phyloP scores from a whole-genome alignment of 441 rosid species.

The Arabidopsis hybrid region DNA sequence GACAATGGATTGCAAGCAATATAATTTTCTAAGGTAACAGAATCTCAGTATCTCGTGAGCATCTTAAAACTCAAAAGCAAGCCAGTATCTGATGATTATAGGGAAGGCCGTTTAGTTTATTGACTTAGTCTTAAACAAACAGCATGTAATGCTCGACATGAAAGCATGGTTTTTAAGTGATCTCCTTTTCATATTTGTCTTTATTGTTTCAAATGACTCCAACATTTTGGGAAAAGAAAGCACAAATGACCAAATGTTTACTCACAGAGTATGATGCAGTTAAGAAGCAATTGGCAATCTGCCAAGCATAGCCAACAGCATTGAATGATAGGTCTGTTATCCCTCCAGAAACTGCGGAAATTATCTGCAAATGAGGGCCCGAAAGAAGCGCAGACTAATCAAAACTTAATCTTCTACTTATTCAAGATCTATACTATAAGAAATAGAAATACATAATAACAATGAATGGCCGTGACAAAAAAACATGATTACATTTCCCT shows the following conservation, averaged over 20 bases:
- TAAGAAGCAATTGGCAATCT: conserved; percentile 84
- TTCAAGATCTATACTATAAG: not conserved
- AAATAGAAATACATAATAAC: not conserved
- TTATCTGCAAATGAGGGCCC: conserved; percentile 60
- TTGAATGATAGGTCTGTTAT: conserved; percentile 92
- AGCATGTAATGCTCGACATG: not conserved
- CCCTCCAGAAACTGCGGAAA: conserved; percentile 98
- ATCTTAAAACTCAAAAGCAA: conserved; percentile 8
- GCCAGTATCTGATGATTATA: not conserved
- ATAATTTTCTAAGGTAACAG: not conserved
- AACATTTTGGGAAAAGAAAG: too few relatives aligned
- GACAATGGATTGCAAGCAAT: not conserved
- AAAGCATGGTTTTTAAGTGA: conserved; percentile 1
- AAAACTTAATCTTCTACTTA: not conserved
- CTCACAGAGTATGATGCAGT: conserved; percentile 97
- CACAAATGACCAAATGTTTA: conserved; percentile 33
- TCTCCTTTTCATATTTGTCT: conserved; percentile 14
- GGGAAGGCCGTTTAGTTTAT: conserved; percentile 15
- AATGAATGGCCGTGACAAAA: not conserved
- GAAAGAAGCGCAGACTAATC: not conserved
- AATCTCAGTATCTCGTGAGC: not conserved
- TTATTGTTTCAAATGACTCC: conserved; percentile 16
- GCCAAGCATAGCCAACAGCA: conserved; percentile 95
- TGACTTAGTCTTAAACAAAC: conserved; percentile 13
- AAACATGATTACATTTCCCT: not conserved